phyloP scores from a whole-genome alignment of 148 eudicot species.

The Cornus suecica region DNA sequence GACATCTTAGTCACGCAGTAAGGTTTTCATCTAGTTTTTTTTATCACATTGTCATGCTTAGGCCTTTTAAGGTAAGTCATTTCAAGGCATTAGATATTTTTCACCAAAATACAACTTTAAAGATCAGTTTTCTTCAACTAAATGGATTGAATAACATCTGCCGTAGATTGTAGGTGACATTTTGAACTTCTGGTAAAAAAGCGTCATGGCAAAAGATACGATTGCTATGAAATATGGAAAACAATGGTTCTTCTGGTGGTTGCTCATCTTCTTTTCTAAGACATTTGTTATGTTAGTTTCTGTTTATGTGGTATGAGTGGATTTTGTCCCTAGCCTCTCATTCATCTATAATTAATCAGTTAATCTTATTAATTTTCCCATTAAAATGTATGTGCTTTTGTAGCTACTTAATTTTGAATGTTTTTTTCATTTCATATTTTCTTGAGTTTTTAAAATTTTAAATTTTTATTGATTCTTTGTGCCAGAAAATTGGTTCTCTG shows the following conservation, averaged over 20 bases:
- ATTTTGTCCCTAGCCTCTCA: neutral
- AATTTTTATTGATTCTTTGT: neutral
- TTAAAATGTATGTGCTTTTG: neutral
- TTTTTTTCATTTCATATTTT: neutral
- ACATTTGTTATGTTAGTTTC: neutral
- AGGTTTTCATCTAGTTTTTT: neutral
- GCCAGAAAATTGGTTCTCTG: conserved; percentile 76
- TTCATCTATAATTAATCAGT: neutral
- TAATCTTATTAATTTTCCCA: too few relatives aligned
- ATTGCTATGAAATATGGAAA: neutral
- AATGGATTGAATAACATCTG: neutral
- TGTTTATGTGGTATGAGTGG: neutral
- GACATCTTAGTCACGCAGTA: neutral
- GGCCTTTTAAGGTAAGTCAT: neutral
- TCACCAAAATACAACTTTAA: neutral
- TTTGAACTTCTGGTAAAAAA: neutral
- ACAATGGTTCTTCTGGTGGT: neutral
- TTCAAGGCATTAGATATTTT: neutral
- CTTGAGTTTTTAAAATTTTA: neutral
- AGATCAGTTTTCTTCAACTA: neutral
- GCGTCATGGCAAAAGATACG: neutral
- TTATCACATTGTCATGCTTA: neutral
- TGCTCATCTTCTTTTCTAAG: neutral
- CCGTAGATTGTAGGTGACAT: neutral
- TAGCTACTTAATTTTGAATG: neutral